Evolutionary conservation across 495 filamentous ascomycete genomes (phyloP), one percentile per base, ranked within the genome.

Genomic region (Parathielavia appendiculata): DNA sequence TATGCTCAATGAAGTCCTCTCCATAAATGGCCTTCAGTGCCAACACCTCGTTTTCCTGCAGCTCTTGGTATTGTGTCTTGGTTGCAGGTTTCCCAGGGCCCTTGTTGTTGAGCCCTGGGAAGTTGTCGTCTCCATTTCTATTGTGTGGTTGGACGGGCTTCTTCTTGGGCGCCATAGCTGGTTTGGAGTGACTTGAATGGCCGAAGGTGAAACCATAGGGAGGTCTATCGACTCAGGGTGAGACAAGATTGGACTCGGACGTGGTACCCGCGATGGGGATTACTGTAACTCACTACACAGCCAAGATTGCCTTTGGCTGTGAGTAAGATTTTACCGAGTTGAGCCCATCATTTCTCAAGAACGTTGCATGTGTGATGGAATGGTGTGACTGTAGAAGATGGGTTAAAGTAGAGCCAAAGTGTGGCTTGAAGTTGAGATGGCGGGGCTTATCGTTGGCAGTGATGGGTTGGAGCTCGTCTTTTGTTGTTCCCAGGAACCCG

Each of bases 21-120:
- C 86, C 88, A 66, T 93, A 98, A 41, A 98, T 96, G 6, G 95
- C 89, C 54, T 86, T 79, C 49, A 98, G 76, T 13, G 84, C 93
- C 72, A 95, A 86, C 36, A 92, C 77, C 75, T 98, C 93, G 67
- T 96, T 86, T 56, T 87, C 75, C 75, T 97, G 93, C 20, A 86
- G 83, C 67, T 93, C 85, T 44, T 85, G 79, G 71, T 97, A 95
- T 66, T 93, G 83, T 16, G 87, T 85, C 46, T 69, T 73, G 2
- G 66, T 48, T 17, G 61, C 59, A 41, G 67, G 43, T 46, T 54
- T 60, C 57, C 70, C 73, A 32, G 73, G 20, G 51, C 70, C 64
- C 54, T 69, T 67, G 26, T 30, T 30, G 26, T 30, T 6, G 43
- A 75, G 75, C 53, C 75, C 73, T 17, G 78, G 72, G 58, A 71